These are phyloP conservation scores for Entomortierella chlamydospora DNA, from an alignment of 192 early-diverging fungal species.

Conservation along the genomic window DNA sequence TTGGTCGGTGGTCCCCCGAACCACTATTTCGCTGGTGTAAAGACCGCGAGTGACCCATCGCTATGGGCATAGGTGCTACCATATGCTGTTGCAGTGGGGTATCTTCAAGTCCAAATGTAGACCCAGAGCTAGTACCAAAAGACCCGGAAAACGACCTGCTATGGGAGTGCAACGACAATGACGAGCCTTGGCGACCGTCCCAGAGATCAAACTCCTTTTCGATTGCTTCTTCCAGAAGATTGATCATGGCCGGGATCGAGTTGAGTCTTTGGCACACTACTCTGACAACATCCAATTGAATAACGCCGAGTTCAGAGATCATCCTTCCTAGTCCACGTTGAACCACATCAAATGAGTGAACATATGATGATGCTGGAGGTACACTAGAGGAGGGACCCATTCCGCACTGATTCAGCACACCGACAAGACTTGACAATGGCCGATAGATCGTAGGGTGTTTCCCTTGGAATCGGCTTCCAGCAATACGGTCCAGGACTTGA, in stretches of 20 bases:
- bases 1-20: not conserved
- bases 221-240: conserved; percentile 40
- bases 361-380: not conserved
- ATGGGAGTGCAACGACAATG: not conserved
- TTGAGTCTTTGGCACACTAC: conserved; percentile 31
- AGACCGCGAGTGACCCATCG: conserved; percentile 10
- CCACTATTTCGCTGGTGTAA: not conserved
- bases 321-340: conserved; percentile 18
- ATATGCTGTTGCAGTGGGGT: conserved; percentile 14
- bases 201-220: conserved; percentile 46
- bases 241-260: conserved; percentile 39
- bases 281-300: conserved; percentile 36
- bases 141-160: not conserved
- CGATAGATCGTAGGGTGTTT: conserved; percentile 28
- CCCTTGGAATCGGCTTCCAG: conserved; percentile 10
- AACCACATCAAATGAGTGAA: conserved; percentile 24
- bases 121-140: not conserved
- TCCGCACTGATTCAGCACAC: conserved; percentile 38
- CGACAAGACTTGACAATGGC: conserved; percentile 16
- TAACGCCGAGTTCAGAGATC: conserved; percentile 22
- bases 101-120: conserved; percentile 36
- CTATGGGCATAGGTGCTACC: conserved; percentile 16
- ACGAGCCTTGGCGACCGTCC: conserved; percentile 19
- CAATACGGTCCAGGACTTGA: conserved; percentile 32
- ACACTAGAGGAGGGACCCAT: not conserved